Conservation (phyloP, 345 rosid genomes). For the Theobroma cacao region DNA sequence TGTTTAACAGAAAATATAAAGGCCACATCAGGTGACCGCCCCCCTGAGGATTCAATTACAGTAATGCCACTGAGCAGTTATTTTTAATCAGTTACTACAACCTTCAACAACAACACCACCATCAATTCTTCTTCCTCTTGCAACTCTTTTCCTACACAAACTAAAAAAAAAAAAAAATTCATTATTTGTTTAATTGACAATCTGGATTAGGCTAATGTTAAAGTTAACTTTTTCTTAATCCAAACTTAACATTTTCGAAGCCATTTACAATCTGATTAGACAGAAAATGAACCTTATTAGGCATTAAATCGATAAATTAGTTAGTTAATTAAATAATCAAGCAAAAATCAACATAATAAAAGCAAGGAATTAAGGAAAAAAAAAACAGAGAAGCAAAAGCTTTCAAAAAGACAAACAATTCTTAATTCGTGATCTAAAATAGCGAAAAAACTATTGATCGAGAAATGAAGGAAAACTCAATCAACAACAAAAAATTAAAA, state of each 20-base stretch:
- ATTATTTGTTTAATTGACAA: background rate
- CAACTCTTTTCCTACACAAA: background rate
- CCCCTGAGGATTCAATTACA: background rate
- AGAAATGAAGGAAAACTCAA: background rate
- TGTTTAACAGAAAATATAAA: constrained; percentile 52
- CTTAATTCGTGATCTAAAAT: background rate
- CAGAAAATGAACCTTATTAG: background rate
- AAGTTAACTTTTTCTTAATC: background rate
- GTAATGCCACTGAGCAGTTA: background rate
- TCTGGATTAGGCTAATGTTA: background rate
- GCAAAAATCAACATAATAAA: background rate
- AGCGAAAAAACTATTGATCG: background rate
- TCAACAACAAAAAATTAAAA: too few relatives aligned
- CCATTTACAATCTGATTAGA: background rate
- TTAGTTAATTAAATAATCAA: background rate
- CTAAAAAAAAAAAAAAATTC: background rate
- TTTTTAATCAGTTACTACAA: background rate
- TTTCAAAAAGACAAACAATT: background rate
- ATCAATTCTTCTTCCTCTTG: background rate
- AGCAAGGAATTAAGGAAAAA: background rate
- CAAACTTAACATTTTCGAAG: background rate
- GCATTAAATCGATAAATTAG: background rate
- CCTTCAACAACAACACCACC: background rate
- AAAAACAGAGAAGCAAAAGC: background rate
- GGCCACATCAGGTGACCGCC: constrained; percentile 52